Evolutionary conservation across 2,329 filamentous ascomycete species (phyloP).

Genomic region (Microsporum ferrugineum): DNA sequence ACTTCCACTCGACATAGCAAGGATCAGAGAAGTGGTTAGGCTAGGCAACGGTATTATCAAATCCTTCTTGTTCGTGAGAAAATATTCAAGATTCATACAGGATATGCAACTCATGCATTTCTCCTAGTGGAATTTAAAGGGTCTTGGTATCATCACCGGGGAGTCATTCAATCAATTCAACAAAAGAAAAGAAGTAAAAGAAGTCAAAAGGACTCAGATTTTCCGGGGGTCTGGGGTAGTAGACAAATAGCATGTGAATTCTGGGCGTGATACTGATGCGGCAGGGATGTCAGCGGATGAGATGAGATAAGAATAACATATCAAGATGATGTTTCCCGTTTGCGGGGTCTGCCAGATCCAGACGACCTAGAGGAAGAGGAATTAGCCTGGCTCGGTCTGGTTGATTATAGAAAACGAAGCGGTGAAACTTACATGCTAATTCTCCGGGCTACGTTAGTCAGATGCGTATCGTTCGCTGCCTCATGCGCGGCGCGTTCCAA

Average conservation of each 20-base stretch:
- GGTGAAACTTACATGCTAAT: conserved; percentile 76
- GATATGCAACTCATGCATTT: neutral
- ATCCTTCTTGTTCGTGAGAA: neutral
- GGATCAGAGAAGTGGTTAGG: neutral
- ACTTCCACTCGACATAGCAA: neutral
- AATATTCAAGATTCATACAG: neutral
- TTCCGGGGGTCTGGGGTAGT: neutral
- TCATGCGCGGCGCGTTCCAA: conserved; percentile 76
- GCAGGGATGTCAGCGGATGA: neutral
- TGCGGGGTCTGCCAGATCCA: conserved; percentile 28
- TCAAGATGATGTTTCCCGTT: conserved; percentile 20
- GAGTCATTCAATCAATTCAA: conserved; percentile 3
- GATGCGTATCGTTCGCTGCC: conserved; percentile 79
- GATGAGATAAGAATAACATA: neutral
- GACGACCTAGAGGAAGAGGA: conserved; percentile 25
- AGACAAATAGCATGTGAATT: neutral
- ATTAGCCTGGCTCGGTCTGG: neutral
- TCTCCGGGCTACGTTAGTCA: conserved; percentile 77
- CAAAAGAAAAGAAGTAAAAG: neutral
- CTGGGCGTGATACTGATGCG: neutral
- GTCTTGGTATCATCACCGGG: conserved; percentile 2
- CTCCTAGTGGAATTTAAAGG: neutral
- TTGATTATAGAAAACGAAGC: neutral
- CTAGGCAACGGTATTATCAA: neutral
- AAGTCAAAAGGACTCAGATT: neutral